Percentiles rank a stretch among this genome's conserved stretches.
phyloP scores from a whole-genome alignment of 768 basidiomycete genomes.

The Russula dissimulans region DNA sequence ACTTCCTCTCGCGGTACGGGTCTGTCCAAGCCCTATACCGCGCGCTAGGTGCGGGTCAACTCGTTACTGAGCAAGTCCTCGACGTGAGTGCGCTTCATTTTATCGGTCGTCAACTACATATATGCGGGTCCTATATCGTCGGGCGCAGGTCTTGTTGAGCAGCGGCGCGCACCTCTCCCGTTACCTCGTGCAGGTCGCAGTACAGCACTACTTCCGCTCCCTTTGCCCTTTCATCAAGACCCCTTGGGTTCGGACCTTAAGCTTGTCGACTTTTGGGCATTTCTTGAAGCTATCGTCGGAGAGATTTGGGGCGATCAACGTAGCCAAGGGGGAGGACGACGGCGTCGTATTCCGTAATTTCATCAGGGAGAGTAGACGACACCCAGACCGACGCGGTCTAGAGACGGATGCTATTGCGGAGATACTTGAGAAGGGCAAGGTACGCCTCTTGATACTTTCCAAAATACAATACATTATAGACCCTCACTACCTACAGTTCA shows the following conservation, averaged over 20 bases:
- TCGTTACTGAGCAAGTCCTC: conserved; percentile 14
- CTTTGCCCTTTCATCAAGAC: conserved; percentile 68
- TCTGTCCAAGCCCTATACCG: conserved; percentile 60
- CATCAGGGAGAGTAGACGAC: conserved; percentile 59
- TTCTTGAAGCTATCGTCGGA: conserved; percentile 52
- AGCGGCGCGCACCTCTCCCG: conserved; percentile 74
- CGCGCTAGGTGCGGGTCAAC: conserved; percentile 62
- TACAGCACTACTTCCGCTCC: conserved; percentile 71
- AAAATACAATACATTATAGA: neutral
- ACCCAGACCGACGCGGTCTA: conserved; percentile 47
- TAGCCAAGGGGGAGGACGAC: conserved; percentile 68
- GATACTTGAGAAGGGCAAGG: conserved; percentile 63
- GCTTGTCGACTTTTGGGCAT: conserved; percentile 51
- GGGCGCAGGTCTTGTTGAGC: conserved; percentile 52
- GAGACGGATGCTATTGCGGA: conserved; percentile 58
- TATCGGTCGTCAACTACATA: neutral
- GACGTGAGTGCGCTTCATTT: conserved; percentile 14
- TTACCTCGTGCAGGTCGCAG: conserved; percentile 68
- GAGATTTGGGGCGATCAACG: conserved; percentile 56
- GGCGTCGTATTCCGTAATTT: conserved; percentile 55
- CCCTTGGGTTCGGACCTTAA: conserved; percentile 59
- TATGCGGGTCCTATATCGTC: conserved; percentile 5
- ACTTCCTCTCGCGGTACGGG: conserved; percentile 70
- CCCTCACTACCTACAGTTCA: conserved; percentile 42
- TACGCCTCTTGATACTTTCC: conserved; percentile 27